phyloP scores from a whole-genome alignment of 495 filamentous ascomycete genomes.

The Evansstolkia leycettana region DNA sequence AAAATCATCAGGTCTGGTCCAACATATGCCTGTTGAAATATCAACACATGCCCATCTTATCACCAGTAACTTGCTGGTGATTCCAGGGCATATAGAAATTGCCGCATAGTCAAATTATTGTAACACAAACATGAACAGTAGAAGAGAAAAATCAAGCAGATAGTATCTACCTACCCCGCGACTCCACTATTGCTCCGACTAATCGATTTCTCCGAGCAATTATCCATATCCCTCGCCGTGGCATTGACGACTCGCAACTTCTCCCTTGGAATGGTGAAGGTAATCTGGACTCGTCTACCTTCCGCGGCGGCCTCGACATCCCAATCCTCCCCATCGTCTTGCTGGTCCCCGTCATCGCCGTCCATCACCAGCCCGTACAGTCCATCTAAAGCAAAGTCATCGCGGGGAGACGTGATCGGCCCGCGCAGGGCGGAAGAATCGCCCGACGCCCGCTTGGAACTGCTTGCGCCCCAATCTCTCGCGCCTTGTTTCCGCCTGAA shows the following conservation, averaged over 20 bases:
- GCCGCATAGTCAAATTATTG: no score
- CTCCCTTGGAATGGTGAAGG: slow-evolving; percentile 85
- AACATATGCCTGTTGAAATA: no score
- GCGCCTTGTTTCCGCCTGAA: slow-evolving; percentile 49
- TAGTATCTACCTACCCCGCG: slow-evolving; percentile 1
- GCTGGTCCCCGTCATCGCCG: slow-evolving; percentile 7
- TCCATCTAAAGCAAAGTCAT: slow-evolving; percentile 21
- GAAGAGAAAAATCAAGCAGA: no score
- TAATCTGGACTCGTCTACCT: slow-evolving; percentile 73
- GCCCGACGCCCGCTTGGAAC: slow-evolving; percentile 13
- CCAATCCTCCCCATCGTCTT: slow-evolving; percentile 59
- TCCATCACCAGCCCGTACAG: slow-evolving; percentile 10
- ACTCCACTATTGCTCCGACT: slow-evolving; percentile 12
- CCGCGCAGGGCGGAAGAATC: slow-evolving; percentile 4
- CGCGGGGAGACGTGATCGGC: slow-evolving; percentile 10
- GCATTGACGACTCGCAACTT: slow-evolving; percentile 77
- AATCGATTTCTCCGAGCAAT: slow-evolving; percentile 18
- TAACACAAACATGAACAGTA: no score
- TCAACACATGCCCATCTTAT: no score
- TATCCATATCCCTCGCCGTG: slow-evolving; percentile 22
- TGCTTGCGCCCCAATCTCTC: slow-evolving; percentile 40
- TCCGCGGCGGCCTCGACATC: slow-evolving; percentile 78
- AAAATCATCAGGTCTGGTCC: no score
- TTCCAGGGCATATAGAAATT: no score
- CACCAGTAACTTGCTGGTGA: no score